Conservation (phyloP, 441 rosid genomes). For the Erodium moschatum region DNA sequence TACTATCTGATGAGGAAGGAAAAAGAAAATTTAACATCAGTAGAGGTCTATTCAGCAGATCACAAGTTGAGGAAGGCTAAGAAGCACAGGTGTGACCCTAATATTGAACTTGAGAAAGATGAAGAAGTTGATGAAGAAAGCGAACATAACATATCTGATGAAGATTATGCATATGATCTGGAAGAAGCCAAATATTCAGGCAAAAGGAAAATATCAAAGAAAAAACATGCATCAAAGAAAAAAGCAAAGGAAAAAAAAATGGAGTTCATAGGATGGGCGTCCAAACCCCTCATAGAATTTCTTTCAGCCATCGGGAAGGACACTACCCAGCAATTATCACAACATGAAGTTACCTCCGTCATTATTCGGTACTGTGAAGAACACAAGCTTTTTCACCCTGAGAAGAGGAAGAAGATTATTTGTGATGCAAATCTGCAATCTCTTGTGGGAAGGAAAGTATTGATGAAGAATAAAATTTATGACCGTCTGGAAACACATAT, state of each 20-base stretch:
- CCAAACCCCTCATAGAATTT: conserved; percentile 33
- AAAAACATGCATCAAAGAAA: conserved; percentile 3
- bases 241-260: conserved; percentile 14
- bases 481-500: conserved; percentile 38
- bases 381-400: conserved; percentile 32
- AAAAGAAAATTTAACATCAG: conserved; percentile 33
- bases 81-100: neutral
- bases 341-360: conserved; percentile 26
- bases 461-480: conserved; percentile 27
- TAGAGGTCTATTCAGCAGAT: conserved; percentile 35
- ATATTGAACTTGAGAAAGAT: neutral
- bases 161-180: conserved; percentile 19
- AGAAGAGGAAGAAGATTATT: conserved; percentile 33
- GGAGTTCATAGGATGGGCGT: conserved; percentile 44
- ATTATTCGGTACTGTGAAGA: conserved; percentile 31
- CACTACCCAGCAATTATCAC: conserved; percentile 27
- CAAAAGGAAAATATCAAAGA: conserved; percentile 26
- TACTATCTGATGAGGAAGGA: conserved; percentile 53
- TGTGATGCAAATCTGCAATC: conserved; percentile 37
- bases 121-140: neutral
- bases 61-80: conserved; percentile 29
- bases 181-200: conserved; percentile 12
- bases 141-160: conserved; percentile 12
- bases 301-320: conserved; percentile 36
- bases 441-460: conserved; percentile 34